Percentiles rank a stretch among this genome's conserved stretches.
These are phyloP conservation scores for Chlorella sp. DNA, from an alignment of 139 green algal genomes.

Conservation along the genomic window DNA sequence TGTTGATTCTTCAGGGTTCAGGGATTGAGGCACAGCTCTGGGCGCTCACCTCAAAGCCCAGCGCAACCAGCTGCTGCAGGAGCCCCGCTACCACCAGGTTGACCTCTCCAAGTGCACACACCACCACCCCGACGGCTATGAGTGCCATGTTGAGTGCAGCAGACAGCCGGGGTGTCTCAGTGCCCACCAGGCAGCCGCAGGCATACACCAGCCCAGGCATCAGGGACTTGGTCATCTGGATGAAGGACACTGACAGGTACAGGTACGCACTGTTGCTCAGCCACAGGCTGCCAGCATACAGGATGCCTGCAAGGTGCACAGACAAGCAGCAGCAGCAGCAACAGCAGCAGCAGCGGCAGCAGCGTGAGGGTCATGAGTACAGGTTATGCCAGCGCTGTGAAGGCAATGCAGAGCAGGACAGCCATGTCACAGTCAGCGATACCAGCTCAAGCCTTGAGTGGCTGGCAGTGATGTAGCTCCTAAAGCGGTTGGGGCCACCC, in stretches of 20 bases:
- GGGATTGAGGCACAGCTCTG: too few relatives aligned
- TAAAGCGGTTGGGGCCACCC: too few relatives aligned
- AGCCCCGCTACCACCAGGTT: constrained; percentile 86
- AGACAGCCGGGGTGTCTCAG: constrained; percentile 57
- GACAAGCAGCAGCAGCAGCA: not conserved
- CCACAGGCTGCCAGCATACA: constrained; percentile 92
- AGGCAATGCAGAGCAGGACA: too few relatives aligned
- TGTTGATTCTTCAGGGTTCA: too few relatives aligned
- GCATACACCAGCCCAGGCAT: constrained; percentile 81
- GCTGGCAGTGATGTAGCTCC: too few relatives aligned
- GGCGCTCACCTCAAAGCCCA: constrained; percentile 73
- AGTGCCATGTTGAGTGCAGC: constrained; percentile 77
- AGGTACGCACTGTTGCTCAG: constrained; percentile 95
- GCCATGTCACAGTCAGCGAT: too few relatives aligned
- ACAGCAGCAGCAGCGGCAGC: too few relatives aligned
- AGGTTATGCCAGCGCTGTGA: too few relatives aligned
- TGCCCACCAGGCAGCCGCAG: constrained; percentile 64
- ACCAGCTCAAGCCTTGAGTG: too few relatives aligned
- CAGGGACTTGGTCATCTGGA: constrained; percentile 97
- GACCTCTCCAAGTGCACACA: constrained; percentile 73
- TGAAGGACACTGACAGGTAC: constrained; percentile 95
- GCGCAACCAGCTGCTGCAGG: constrained; percentile 79
- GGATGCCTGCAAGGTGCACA: constrained; percentile 35
- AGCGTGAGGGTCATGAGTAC: too few relatives aligned
- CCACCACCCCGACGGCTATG: constrained; percentile 81